These are phyloP conservation scores for Aspergillus versicolor DNA, from an alignment of 2,329 filamentous ascomycete genomes.

Conservation along the genomic window DNA sequence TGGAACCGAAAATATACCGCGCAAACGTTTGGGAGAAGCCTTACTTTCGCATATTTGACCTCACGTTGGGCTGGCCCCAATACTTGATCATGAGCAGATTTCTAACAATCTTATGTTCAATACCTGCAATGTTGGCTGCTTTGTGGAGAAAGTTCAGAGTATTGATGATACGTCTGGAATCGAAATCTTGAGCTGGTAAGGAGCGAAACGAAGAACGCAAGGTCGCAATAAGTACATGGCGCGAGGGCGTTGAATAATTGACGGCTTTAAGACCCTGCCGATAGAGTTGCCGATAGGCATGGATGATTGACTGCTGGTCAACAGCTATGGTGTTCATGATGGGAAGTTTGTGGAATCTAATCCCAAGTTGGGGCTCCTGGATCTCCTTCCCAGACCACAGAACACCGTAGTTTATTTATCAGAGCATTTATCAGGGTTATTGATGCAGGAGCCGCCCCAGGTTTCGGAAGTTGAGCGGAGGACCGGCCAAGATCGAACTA, in stretches of 20 bases:
- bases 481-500: slow-evolving; percentile 8
- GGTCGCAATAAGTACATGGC: slow-evolving; percentile 51
- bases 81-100: slow-evolving; percentile 45
- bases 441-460: too few species aligned
- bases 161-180: slow-evolving; percentile 42
- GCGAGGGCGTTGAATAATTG: slow-evolving; percentile 57
- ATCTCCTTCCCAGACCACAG: too few species aligned
- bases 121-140: slow-evolving; percentile 38
- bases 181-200: slow-evolving; percentile 35
- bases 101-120: slow-evolving; percentile 50
- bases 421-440: too few species aligned
- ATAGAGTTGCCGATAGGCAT: slow-evolving; percentile 59
- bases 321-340: slow-evolving; percentile 1
- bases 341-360: background rate
- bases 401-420: too few species aligned
- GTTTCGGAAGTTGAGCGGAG: background rate
- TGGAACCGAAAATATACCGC: background rate
- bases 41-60: slow-evolving; percentile 33
- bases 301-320: slow-evolving; percentile 38
- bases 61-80: slow-evolving; percentile 38
- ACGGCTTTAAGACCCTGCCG: slow-evolving; percentile 54
- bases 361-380: background rate
- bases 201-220: slow-evolving; percentile 45
- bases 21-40: slow-evolving; percentile 12
- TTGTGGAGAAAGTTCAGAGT: slow-evolving; percentile 47